These are phyloP conservation scores for Podosphaera aphanis DNA, from an alignment of 2,329 filamentous ascomycete species.

Conservation along the genomic window DNA sequence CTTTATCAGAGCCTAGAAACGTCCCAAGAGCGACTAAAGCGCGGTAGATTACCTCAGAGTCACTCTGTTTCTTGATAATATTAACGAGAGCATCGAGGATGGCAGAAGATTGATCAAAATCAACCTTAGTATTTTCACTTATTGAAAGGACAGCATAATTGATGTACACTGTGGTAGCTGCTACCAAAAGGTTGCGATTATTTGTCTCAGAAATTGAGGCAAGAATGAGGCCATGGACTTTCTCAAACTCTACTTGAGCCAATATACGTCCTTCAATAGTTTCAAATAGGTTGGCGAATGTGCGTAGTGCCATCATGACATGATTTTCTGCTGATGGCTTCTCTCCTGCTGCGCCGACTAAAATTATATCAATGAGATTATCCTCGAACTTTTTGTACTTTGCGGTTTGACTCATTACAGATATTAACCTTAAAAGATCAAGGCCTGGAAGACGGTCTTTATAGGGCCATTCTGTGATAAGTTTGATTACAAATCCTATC, in stretches of 20 bases:
- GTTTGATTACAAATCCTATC: conserved; percentile 42
- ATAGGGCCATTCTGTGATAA: conserved; percentile 60
- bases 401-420: conserved; percentile 43
- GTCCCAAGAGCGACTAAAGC: conserved; percentile 68
- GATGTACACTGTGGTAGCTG: conserved; percentile 58
- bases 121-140: conserved; percentile 7
- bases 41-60: conserved; percentile 67
- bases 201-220: conserved; percentile 37
- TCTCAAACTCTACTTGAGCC: conserved; percentile 32
- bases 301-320: conserved; percentile 64
- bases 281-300: conserved; percentile 64
- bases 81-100: conserved; percentile 35
- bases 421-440: conserved; percentile 67
- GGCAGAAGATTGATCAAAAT: conserved; percentile 21
- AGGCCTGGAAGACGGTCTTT: conserved; percentile 61
- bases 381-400: conserved; percentile 28
- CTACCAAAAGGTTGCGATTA: conserved; percentile 65
- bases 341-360: conserved; percentile 30
- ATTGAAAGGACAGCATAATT: conserved; percentile 61
- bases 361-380: conserved; percentile 37
- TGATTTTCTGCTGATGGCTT: conserved; percentile 49
- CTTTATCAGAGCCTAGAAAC: conserved; percentile 31
- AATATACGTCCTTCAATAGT: conserved; percentile 46
- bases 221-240: conserved; percentile 24
- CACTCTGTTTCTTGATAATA: conserved; percentile 41